Evolutionary conservation across 495 filamentous ascomycete species (phyloP), one percentile per base, ranked within the genome.

Genomic region (Penicillium chermesinum): DNA sequence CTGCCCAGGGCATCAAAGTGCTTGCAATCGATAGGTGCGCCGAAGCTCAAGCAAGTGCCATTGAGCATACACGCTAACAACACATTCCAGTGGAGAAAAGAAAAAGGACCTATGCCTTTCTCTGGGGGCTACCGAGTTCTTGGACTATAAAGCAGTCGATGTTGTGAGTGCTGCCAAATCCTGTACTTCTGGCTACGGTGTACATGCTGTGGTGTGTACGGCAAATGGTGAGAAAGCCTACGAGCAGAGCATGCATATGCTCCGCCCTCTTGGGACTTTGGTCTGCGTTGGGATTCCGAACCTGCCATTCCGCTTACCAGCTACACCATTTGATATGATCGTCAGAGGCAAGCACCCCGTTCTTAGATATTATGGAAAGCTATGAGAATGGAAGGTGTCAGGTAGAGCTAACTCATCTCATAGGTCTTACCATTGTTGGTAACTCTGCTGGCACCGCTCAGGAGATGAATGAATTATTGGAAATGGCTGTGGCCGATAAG

Each of bases 221-320:
- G 70, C 70, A 7, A 70, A 72, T 41, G 53, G 62, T 16, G 64
- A 69, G 38, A 42, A 52, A 12, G 64, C 69, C n/a, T 75, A 73
- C 38, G 55, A 55, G 16, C 67, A 72, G 43, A 70, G 67, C 32
- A 58, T 71, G 59, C 54, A 62, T 3, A 58, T 71, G 47, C 54
- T 72, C 7, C 69, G 72, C 15, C 57, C 62, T 0, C 54, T 72
- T 2, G 72, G 69, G 2, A 70, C 65, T 1, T 53, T 72, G 8
- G 72, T 73, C 12, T 75, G 72, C 37, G 69, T 73, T 3, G 71
- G 71, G 16, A 70, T 73, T 16, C 70, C 70, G 3, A 65, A 55
- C 52, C 44, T 55, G 4, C 62, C 66, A 8, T 72, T 73, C 42
- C 52, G 46, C 10, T 38, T 71, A 10, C 68, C 70, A 7, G 65